phyloP scores from a whole-genome alignment of 1,284 basidiomycete species.

The Apiotrichum gracile region DNA sequence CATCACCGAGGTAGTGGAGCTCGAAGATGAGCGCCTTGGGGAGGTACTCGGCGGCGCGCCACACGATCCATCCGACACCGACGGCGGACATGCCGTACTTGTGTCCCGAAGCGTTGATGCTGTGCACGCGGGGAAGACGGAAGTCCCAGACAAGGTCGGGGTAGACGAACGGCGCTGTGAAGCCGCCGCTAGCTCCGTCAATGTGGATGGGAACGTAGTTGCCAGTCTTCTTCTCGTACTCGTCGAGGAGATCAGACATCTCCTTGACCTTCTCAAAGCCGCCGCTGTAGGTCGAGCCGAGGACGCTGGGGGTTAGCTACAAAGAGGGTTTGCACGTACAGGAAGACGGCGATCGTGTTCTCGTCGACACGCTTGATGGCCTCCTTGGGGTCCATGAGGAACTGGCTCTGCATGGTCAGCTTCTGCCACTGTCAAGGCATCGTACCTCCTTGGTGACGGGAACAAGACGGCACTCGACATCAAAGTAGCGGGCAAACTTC shows the following conservation, averaged over 20 bases:
- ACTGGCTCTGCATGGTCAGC: conserved; percentile 53
- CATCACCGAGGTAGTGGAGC: conserved; percentile 63
- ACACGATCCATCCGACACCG: conserved; percentile 68
- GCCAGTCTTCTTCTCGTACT: conserved; percentile 76
- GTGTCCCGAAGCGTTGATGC: conserved; percentile 64
- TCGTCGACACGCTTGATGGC: conserved; percentile 86
- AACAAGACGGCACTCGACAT: conserved; percentile 52
- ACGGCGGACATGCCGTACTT: conserved; percentile 69
- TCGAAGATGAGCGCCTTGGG: conserved; percentile 91
- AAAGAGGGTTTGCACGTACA: conserved; percentile 20
- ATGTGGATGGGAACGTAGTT: conserved; percentile 75
- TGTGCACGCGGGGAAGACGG: conserved; percentile 72
- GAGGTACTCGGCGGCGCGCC: conserved; percentile 67
- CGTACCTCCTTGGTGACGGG: conserved; percentile 12
- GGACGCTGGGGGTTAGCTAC: conserved; percentile 17
- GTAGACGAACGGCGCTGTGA: conserved; percentile 55
- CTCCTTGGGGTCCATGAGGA: conserved; percentile 74
- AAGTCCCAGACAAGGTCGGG: conserved; percentile 84
- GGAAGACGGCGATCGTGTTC: conserved; percentile 55
- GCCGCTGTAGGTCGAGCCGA: conserved; percentile 75
- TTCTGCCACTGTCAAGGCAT: too few relatives aligned
- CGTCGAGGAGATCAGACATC: conserved; percentile 77
- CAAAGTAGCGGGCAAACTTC: conserved; percentile 65
- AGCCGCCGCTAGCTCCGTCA: conserved; percentile 59
- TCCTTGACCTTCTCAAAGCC: conserved; percentile 87